phyloP scores from a whole-genome alignment of 129 eudicot species.

The Artemisia tridentata region DNA sequence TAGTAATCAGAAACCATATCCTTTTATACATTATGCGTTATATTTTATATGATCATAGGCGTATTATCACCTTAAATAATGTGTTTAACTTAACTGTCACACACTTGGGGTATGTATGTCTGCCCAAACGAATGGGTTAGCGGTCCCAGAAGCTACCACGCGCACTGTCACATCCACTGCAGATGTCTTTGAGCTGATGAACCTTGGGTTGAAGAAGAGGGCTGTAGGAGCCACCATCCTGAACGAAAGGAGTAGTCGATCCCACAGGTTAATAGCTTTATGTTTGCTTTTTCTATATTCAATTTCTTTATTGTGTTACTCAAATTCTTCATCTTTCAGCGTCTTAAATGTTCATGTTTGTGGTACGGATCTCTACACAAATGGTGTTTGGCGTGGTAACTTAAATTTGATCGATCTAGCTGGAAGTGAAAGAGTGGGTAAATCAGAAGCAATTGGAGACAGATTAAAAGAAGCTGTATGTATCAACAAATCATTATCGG shows the following conservation, averaged over 20 bases:
- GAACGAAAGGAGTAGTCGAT: conserved; percentile 90
- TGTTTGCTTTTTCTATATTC: not conserved
- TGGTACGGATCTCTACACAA: conserved; percentile 68
- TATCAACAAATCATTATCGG: conserved; percentile 80
- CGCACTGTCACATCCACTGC: conserved; percentile 70
- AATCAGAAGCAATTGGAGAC: conserved; percentile 81
- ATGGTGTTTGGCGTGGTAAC: conserved; percentile 63
- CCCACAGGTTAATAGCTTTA: conserved; percentile 61
- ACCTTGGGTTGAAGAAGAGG: conserved; percentile 72
- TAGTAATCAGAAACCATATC: conserved; percentile 68
- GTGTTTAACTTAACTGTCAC: conserved; percentile 66
- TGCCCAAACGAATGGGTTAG: conserved; percentile 80
- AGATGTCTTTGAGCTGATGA: conserved; percentile 76
- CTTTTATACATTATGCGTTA: conserved; percentile 22
- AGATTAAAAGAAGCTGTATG: conserved; percentile 79
- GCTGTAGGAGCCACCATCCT: conserved; percentile 88
- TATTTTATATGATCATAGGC: not conserved
- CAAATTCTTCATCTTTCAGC: conserved; percentile 37
- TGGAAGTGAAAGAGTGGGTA: conserved; percentile 86
- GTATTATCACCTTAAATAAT: not conserved
- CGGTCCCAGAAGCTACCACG: conserved; percentile 93
- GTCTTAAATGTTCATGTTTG: conserved; percentile 79
- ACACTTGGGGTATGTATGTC: conserved; percentile 78
- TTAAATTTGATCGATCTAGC: conserved; percentile 87
- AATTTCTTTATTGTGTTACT: not conserved